A percentile compares a stretch with the other conserved stretches of the same genome.
Conservation (phyloP, 2,329 filamentous ascomycete species). For the Dothistroma pini region DNA sequence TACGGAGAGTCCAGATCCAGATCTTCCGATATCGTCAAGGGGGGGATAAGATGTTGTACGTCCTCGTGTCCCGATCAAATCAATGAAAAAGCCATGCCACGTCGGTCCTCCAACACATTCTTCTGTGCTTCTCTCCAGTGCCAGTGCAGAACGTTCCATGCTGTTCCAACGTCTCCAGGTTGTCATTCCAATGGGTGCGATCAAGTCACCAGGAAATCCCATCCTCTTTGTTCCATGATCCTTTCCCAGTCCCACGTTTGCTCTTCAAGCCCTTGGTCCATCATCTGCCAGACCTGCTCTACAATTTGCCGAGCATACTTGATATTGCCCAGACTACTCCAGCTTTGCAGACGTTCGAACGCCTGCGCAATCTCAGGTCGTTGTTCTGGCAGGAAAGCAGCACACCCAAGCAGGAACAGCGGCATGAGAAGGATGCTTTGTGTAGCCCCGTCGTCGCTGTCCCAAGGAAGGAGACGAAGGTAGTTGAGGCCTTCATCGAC, state of each 20-base stretch:
- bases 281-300: conserved; percentile 55
- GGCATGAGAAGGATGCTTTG: conserved; percentile 60
- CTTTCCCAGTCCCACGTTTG: conserved; percentile 63
- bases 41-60: neutral
- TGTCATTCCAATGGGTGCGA: neutral
- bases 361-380: conserved; percentile 53
- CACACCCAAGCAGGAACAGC: conserved; percentile 59
- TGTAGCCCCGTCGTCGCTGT: conserved; percentile 39
- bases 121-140: neutral
- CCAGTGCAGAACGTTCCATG: neutral
- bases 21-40: neutral
- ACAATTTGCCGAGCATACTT: conserved; percentile 54
- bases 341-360: conserved; percentile 53
- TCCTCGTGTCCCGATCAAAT: neutral
- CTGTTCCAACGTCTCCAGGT: neutral
- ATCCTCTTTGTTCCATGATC: conserved; percentile 55
- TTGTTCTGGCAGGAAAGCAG: conserved; percentile 55
- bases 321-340: conserved; percentile 58
- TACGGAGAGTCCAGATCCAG: neutral
- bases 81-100: neutral
- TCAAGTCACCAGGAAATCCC: conserved; percentile 59
- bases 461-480: conserved; percentile 50
- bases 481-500: conserved; percentile 58
- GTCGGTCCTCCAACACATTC: neutral
- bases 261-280: conserved; percentile 53